A percentile compares a stretch with the other conserved stretches of the same genome.
These are phyloP conservation scores for Remersonia thermophila DNA, from an alignment of 2,329 filamentous ascomycete species.

Conservation along the genomic window DNA sequence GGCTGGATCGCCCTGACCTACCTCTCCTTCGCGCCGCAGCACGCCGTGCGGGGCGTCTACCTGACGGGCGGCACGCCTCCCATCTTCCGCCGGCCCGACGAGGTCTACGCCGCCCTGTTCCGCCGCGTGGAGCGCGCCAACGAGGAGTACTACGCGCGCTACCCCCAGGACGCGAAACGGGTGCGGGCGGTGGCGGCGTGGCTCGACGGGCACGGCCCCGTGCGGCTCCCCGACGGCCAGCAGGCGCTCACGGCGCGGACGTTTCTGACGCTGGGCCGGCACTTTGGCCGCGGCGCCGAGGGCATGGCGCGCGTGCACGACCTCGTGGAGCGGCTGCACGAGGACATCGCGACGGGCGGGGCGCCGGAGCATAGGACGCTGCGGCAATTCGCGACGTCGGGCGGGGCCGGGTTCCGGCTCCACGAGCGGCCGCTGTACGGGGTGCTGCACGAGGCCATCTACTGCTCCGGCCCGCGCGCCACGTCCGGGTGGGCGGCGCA, in stretches of 20 bases:
- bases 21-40: constrained; percentile 51
- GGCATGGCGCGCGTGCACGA: constrained; percentile 6
- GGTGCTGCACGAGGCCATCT: constrained; percentile 56
- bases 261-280: constrained; percentile 47
- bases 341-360: neutral
- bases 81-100: constrained; percentile 44
- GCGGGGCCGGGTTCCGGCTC: constrained; percentile 30
- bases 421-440: constrained; percentile 55
- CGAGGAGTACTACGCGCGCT: constrained; percentile 51
- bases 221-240: constrained; percentile 19
- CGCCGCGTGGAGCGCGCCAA: constrained; percentile 47
- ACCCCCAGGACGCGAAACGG: constrained; percentile 48
- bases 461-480: constrained; percentile 38
- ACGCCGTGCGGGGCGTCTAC: constrained; percentile 47
- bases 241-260: constrained; percentile 43
- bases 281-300: constrained; percentile 33
- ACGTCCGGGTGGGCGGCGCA: constrained; percentile 51
- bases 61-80: constrained; percentile 57
- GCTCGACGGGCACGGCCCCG: neutral
- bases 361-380: neutral
- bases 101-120: constrained; percentile 50
- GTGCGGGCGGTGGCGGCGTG: constrained; percentile 31
- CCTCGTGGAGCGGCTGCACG: neutral
- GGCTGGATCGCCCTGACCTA: constrained; percentile 62
- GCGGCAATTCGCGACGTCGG: neutral